Percentiles rank a stretch among this genome's conserved stretches.
These are phyloP conservation scores for Priceomyces medius DNA, from an alignment of 805 yeast genomes.

Conservation along the genomic window DNA sequence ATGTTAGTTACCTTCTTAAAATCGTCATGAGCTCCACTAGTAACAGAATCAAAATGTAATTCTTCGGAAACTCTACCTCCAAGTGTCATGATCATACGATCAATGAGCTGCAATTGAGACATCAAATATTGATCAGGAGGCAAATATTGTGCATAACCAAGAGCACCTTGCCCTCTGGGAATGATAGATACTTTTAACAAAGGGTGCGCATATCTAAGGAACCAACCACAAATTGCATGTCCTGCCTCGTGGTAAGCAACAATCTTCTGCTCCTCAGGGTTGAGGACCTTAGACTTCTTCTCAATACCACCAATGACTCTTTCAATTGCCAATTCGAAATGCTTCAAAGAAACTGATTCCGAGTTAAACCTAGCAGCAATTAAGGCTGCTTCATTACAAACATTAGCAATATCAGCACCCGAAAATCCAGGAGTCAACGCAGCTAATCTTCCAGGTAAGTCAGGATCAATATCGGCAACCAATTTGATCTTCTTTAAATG, in stretches of 20 bases:
- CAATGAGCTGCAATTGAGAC: constrained; percentile 72
- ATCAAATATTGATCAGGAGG: constrained; percentile 89
- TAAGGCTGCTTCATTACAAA: constrained; percentile 95
- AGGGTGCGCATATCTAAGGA: constrained; percentile 86
- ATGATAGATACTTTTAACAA: constrained; percentile 91
- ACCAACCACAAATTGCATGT: constrained; percentile 99
- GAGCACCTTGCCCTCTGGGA: constrained; percentile 95
- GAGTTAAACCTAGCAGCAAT: constrained; percentile 89
- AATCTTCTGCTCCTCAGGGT: constrained; percentile 81
- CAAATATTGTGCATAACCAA: constrained; percentile 96
- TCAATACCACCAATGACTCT: constrained; percentile 96
- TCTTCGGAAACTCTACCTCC: constrained; percentile 98
- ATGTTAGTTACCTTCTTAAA: constrained; percentile 92
- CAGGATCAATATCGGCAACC: constrained; percentile 39
- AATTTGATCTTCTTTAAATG: constrained; percentile 75
- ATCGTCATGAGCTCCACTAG: constrained; percentile 96
- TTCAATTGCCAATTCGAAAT: constrained; percentile 95
- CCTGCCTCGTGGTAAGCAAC: constrained; percentile 99
- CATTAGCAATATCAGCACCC: constrained; percentile 98
- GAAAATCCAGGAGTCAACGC: constrained; percentile 98
- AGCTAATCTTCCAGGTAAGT: constrained; percentile 81
- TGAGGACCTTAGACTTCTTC: constrained; percentile 78
- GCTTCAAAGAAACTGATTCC: constrained; percentile 64
- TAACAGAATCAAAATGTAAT: constrained; percentile 84
- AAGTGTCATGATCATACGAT: constrained; percentile 93